A percentile compares a stretch with the other conserved stretches of the same genome.
Evolutionary conservation across 2,329 filamentous ascomycete species (phyloP).

Genomic region (Pseudogymnoascus sp.): DNA sequence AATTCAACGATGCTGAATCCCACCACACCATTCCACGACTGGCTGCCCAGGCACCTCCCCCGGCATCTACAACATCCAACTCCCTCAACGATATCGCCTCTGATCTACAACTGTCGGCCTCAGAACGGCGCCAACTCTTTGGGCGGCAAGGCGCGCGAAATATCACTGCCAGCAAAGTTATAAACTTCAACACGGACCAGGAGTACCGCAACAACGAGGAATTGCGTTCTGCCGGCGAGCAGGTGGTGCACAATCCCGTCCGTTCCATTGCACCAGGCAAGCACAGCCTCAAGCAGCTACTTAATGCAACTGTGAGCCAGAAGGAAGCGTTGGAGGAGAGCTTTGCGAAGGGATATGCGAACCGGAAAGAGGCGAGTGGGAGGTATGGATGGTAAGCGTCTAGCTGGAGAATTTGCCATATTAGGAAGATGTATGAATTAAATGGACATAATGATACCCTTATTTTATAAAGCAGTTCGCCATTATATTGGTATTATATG

Average conservation of each 20-base stretch:
- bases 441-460: constrained; percentile 11
- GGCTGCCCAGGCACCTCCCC: constrained; percentile 20
- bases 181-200: constrained; percentile 80
- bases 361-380: constrained; percentile 71
- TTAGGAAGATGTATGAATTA: not conserved
- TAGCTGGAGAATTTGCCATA: not conserved
- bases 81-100: constrained; percentile 64
- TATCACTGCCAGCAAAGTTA: constrained; percentile 52
- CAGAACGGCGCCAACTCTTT: constrained; percentile 75
- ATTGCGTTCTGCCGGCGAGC: constrained; percentile 60
- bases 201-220: constrained; percentile 83
- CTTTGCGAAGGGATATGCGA: constrained; percentile 72
- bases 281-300: constrained; percentile 79
- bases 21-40: constrained; percentile 20
- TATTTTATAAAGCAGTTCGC: too few relatives aligned
- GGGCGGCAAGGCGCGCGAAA: constrained; percentile 47
- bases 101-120: constrained; percentile 69
- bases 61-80: constrained; percentile 30
- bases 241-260: constrained; percentile 70
- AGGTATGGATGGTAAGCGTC: constrained; percentile 69
- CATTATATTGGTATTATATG: too few relatives aligned
- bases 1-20: constrained; percentile 21
- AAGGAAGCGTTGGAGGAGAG: constrained; percentile 85
- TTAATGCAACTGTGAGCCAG: constrained; percentile 74
- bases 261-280: constrained; percentile 78